Conservation (phyloP, 1,284 basidiomycete species). For the Rhodotorula sp. region DNA sequence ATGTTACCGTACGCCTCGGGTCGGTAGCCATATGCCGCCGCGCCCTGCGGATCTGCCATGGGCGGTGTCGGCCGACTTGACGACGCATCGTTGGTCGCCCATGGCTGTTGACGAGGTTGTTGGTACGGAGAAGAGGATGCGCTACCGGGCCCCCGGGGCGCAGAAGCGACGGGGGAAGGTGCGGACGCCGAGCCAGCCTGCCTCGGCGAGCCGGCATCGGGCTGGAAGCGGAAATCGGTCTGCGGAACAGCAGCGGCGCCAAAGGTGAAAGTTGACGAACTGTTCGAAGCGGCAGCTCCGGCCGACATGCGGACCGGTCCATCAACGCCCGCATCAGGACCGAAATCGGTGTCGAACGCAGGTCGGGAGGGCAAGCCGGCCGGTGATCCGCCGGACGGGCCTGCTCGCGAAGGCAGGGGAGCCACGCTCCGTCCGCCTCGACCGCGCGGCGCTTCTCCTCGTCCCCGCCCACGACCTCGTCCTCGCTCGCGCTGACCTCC, state of each 20-base stretch:
- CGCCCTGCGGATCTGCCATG: background rate
- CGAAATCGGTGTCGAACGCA: conserved; percentile 10
- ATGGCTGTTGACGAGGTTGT: background rate
- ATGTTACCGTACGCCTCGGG: background rate
- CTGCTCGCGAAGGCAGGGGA: conserved; percentile 8
- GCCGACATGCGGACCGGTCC: conserved; percentile 2
- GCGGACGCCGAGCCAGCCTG: background rate
- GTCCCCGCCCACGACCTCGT: conserved; percentile 15
- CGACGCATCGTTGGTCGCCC: background rate
- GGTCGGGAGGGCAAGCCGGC: conserved; percentile 15
- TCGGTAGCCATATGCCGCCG: background rate
- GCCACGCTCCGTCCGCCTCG: conserved; percentile 10
- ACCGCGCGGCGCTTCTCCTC: conserved; percentile 3
- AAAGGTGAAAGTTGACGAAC: conserved; percentile 12
- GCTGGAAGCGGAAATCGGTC: background rate
- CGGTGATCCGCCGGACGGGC: background rate
- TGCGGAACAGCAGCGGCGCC: background rate
- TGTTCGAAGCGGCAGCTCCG: background rate
- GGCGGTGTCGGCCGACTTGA: too few relatives aligned
- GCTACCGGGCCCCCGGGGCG: background rate
- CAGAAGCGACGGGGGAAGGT: background rate
- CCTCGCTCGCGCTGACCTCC: conserved; percentile 10
- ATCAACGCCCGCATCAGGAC: background rate
- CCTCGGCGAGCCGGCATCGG: background rate
- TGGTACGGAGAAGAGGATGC: background rate